Conservation (phyloP, 768 basidiomycete species). For the Boletus coccyginus region DNA sequence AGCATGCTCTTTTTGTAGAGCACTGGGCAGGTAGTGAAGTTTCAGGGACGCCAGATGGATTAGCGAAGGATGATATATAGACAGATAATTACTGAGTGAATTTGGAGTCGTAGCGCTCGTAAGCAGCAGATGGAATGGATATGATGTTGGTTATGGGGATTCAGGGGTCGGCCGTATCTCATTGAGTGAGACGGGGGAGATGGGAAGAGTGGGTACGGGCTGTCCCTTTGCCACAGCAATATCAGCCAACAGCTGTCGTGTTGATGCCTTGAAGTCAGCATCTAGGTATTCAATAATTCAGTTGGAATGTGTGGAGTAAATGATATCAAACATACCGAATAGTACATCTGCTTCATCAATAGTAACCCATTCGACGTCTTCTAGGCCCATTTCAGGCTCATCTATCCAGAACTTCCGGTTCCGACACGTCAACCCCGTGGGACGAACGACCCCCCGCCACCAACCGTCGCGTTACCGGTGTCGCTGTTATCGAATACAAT, state of each 20-base stretch:
- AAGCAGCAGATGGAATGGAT: constrained; percentile 80
- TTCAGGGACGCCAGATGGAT: constrained; percentile 78
- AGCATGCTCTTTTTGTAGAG: constrained; percentile 70
- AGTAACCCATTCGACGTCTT: constrained; percentile 82
- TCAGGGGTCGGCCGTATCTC: constrained; percentile 4
- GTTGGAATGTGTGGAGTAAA: background rate
- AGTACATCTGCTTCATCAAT: constrained; percentile 91
- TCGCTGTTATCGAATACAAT: constrained; percentile 18
- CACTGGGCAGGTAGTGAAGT: constrained; percentile 73
- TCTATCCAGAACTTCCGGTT: constrained; percentile 47
- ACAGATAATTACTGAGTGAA: constrained; percentile 64
- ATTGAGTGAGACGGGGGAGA: constrained; percentile 18
- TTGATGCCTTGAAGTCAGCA: constrained; percentile 77
- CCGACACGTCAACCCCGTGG: constrained; percentile 56
- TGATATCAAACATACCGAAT: constrained; percentile 53
- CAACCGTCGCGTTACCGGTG: constrained; percentile 30
- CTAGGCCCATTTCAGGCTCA: constrained; percentile 58
- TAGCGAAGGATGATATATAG: constrained; percentile 56
- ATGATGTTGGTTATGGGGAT: constrained; percentile 31
- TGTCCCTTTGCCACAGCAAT: constrained; percentile 59
- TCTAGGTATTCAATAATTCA: constrained; percentile 42
- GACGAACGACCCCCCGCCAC: constrained; percentile 14
- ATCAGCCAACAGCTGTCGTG: constrained; percentile 65
- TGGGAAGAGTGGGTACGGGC: constrained; percentile 14
- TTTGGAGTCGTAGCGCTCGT: constrained; percentile 87